phyloP scores from a whole-genome alignment of 2,329 filamentous ascomycete species.

The Aspergillus aculeatinus region DNA sequence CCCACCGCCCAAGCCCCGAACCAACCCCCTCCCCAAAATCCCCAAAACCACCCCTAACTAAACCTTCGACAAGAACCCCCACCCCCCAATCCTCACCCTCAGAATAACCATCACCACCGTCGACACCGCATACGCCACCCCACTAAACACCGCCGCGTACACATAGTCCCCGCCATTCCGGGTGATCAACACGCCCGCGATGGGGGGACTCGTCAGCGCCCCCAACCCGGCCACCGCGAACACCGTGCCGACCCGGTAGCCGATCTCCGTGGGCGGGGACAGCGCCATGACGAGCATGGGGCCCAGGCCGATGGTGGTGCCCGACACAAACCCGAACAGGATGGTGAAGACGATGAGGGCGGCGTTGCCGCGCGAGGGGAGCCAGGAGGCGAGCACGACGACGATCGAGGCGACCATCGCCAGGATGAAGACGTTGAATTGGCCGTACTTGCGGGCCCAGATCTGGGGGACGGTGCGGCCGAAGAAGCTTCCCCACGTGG shows the following conservation, averaged over 20 bases:
- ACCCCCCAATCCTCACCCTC: too few relatives aligned
- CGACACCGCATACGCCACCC: too few relatives aligned
- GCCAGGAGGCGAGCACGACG: conserved; percentile 19
- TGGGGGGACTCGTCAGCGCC: too few relatives aligned
- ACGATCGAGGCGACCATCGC: conserved; percentile 12
- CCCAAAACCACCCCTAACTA: too few relatives aligned
- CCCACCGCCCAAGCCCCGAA: too few relatives aligned
- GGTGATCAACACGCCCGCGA: too few relatives aligned
- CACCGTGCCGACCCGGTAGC: conserved; percentile 57
- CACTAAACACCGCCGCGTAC: too few relatives aligned
- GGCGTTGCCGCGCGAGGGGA: conserved; percentile 46
- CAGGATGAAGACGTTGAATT: conserved; percentile 20
- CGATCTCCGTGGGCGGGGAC: conserved; percentile 65
- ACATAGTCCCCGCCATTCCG: too few relatives aligned
- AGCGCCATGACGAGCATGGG: conserved; percentile 64
- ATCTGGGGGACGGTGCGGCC: conserved; percentile 19
- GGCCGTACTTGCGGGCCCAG: conserved; percentile 18
- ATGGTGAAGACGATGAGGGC: conserved; percentile 61
- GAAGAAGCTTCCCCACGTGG: conserved; percentile 12
- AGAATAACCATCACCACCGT: too few relatives aligned
- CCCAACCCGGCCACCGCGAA: too few relatives aligned
- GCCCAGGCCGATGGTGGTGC: conserved; percentile 60
- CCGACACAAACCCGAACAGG: conserved; percentile 65
- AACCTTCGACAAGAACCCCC: too few relatives aligned
- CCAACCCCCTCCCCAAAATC: too few relatives aligned